Evolutionary conservation across 192 early-diverging fungal species (phyloP).

Genomic region (Gaertneriomyces sp.): DNA sequence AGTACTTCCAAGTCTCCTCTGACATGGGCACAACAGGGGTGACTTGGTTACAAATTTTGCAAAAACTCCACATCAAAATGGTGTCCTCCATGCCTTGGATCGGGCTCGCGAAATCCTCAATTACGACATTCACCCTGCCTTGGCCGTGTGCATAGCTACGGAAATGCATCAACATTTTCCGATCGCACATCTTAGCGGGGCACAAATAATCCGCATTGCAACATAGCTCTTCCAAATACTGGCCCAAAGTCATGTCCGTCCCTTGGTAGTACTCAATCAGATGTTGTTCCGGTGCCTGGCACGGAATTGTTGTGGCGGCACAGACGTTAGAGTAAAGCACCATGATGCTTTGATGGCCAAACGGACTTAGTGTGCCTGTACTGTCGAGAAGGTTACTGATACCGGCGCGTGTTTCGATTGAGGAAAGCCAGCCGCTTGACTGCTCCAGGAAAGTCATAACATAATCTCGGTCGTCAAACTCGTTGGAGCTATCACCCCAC

Average conservation of each 20-base stretch:
- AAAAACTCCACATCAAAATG: conserved; percentile 86
- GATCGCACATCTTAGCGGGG: conserved; percentile 65
- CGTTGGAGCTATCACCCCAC: background rate
- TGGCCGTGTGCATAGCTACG: conserved; percentile 84
- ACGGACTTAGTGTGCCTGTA: conserved; percentile 62
- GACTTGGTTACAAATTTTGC: conserved; percentile 65
- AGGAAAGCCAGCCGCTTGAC: conserved; percentile 28
- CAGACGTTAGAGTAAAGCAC: conserved; percentile 71
- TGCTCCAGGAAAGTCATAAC: conserved; percentile 24
- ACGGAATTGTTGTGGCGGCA: conserved; percentile 54
- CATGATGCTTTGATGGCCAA: conserved; percentile 69
- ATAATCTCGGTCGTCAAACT: conserved; percentile 22
- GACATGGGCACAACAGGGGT: conserved; percentile 79
- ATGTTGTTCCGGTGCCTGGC: conserved; percentile 61
- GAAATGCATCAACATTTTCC: conserved; percentile 76
- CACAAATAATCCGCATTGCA: conserved; percentile 66
- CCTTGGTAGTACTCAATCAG: conserved; percentile 78
- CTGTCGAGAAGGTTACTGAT: conserved; percentile 51
- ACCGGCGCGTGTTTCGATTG: conserved; percentile 35
- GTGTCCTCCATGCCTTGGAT: conserved; percentile 65
- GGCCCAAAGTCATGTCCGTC: conserved; percentile 82
- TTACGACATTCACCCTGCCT: conserved; percentile 72
- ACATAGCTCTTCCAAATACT: conserved; percentile 82
- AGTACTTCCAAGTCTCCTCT: conserved; percentile 86
- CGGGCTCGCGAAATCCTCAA: conserved; percentile 57